Evolutionary conservation across 805 yeast genomes (phyloP).

Genomic region (Yarrowia sp.): DNA sequence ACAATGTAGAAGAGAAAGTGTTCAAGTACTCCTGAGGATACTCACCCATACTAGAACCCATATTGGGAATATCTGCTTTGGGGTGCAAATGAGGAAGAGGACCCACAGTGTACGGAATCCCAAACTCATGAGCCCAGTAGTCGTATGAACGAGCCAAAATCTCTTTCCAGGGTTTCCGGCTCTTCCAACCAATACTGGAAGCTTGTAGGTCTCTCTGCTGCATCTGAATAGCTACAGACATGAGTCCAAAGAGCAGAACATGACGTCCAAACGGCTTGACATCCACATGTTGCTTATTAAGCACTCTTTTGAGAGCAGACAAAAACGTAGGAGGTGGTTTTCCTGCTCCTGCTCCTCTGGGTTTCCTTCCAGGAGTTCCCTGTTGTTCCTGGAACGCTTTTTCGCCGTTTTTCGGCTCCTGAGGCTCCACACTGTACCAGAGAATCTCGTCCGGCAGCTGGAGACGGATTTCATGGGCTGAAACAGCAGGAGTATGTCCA

Average conservation of each 20-base stretch:
- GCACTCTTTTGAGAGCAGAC: slow-evolving; percentile 54
- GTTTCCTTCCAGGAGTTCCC: not conserved
- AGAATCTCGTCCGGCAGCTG: slow-evolving; percentile 59
- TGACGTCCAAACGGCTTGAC: slow-evolving; percentile 63
- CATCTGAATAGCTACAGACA: slow-evolving; percentile 67
- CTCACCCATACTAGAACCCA: slow-evolving; percentile 2
- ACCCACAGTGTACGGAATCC: not conserved
- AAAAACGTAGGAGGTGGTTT: slow-evolving; percentile 43
- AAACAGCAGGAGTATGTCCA: slow-evolving; percentile 63
- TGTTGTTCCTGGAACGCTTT: too few relatives aligned
- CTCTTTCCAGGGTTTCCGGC: slow-evolving; percentile 64
- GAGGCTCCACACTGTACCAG: slow-evolving; percentile 45
- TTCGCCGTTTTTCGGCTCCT: too few relatives aligned
- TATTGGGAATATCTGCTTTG: not conserved
- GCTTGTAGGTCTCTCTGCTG: slow-evolving; percentile 69
- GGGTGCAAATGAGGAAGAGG: slow-evolving; percentile 18
- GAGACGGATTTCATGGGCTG: slow-evolving; percentile 58
- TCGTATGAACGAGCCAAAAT: slow-evolving; percentile 67
- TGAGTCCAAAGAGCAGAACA: slow-evolving; percentile 62
- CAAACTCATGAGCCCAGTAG: slow-evolving; percentile 51
- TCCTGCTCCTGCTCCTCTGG: slow-evolving; percentile 27
- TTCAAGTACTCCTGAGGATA: not conserved
- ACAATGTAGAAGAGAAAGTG: not conserved
- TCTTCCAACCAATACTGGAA: slow-evolving; percentile 46
- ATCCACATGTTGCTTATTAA: slow-evolving; percentile 51